phyloP scores from a whole-genome alignment of 2,329 filamentous ascomycete species.

The Calonectria fujianensis region DNA sequence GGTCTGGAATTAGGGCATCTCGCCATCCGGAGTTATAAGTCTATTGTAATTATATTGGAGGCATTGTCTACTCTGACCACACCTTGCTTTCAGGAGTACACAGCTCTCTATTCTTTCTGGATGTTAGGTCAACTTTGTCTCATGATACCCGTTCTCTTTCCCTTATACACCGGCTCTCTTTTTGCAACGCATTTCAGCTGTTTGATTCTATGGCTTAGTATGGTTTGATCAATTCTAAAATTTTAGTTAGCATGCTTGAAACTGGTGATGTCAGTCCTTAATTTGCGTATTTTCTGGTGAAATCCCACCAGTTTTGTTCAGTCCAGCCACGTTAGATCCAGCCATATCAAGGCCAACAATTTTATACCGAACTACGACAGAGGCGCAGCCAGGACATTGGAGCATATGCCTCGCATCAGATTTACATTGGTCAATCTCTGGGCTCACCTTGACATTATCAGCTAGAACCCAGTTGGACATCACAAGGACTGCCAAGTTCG shows the following conservation, averaged over 20 bases:
- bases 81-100: conserved; percentile 31
- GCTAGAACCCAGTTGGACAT: no score
- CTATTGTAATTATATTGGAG: conserved; percentile 37
- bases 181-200: conserved; percentile 5
- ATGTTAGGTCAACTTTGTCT: conserved; percentile 44
- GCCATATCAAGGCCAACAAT: no score
- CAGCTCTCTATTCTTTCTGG: conserved; percentile 36
- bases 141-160: conserved; percentile 52
- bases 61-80: conserved; percentile 26
- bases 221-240: not conserved
- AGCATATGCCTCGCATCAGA: no score
- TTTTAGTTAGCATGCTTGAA: not conserved
- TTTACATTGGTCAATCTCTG: no score
- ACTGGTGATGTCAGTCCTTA: not conserved
- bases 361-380: no score
- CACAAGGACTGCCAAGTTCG: no score
- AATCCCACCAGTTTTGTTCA: no score
- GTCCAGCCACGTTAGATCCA: no score
- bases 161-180: not conserved
- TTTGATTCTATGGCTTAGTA: not conserved
- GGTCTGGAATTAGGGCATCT: conserved; percentile 26
- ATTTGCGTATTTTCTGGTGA: not conserved
- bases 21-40: conserved; percentile 33
- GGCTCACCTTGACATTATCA: no score
- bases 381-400: no score